These are phyloP conservation scores for Cadophora sp. DNA, from an alignment of 2,329 filamentous ascomycete genomes.

Conservation along the genomic window DNA sequence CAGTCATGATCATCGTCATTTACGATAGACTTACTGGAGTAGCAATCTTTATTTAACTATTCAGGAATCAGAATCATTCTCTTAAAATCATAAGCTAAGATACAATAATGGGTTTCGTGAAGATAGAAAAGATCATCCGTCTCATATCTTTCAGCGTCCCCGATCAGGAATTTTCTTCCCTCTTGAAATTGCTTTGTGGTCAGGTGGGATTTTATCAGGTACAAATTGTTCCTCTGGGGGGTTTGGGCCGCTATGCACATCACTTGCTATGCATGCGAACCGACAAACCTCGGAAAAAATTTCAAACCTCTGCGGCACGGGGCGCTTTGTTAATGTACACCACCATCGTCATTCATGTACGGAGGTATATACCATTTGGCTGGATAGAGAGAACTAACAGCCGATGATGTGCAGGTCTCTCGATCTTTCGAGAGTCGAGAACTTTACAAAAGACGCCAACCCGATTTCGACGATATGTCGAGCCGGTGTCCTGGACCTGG, in stretches of 20 bases:
- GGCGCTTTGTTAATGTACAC: conserved; percentile 20
- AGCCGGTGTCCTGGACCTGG: conserved; percentile 33
- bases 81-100: background rate
- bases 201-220: conserved; percentile 34
- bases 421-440: background rate
- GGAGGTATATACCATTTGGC: background rate
- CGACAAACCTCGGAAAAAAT: conserved; percentile 31
- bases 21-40: background rate
- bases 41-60: background rate
- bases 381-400: background rate
- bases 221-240: conserved; percentile 28
- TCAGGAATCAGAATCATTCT: background rate
- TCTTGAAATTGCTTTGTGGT: background rate
- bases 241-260: conserved; percentile 41
- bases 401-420: background rate
- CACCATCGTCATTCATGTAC: background rate
- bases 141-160: background rate
- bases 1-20: too few species aligned
- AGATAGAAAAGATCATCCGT: background rate
- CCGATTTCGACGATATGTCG: background rate
- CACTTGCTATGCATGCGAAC: conserved; percentile 29
- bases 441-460: background rate
- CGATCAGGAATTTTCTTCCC: background rate
- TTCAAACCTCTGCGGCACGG: conserved; percentile 34
- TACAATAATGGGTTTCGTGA: background rate